Evolutionary conservation across 352 stramenopile species (phyloP).

Genomic region (Phytophthora syringae): DNA sequence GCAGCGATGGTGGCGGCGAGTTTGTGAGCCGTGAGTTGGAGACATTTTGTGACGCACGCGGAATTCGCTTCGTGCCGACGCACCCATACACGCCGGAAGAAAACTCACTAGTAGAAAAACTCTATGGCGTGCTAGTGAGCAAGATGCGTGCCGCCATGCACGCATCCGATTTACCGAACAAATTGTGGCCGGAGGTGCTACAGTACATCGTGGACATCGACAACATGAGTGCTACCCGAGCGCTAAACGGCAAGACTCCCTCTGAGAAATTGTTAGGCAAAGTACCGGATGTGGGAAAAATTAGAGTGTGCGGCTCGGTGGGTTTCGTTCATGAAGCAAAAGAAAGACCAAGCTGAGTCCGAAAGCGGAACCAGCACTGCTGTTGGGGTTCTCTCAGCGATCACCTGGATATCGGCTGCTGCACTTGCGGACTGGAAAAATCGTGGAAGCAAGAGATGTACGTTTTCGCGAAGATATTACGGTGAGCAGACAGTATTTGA

Average conservation of each 20-base stretch:
- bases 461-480: constrained; percentile 9
- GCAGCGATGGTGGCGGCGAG: constrained; percentile 15
- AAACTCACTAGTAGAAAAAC: constrained; percentile 9
- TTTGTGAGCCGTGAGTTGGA: not conserved
- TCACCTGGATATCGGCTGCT: constrained; percentile 6
- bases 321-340: not conserved
- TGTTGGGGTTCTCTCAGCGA: constrained; percentile 1
- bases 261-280: constrained; percentile 9
- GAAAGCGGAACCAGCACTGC: constrained; percentile 6
- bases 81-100: constrained; percentile 11
- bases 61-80: constrained; percentile 9
- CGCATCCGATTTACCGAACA: not conserved
- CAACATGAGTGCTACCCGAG: constrained; percentile 1
- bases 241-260: constrained; percentile 1
- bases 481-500: constrained; percentile 4
- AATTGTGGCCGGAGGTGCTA: constrained; percentile 5
- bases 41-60: no score
- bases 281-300: constrained; percentile 2
- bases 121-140: constrained; percentile 2
- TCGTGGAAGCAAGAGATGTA: constrained; percentile 1
- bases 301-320: constrained; percentile 7
- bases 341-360: not conserved
- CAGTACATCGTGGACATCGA: constrained; percentile 11
- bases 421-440: constrained; percentile 1
- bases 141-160: constrained; percentile 11